Evolutionary conservation across 2,329 filamentous ascomycete species (phyloP).

Genomic region (Fusarium liriodendri): DNA sequence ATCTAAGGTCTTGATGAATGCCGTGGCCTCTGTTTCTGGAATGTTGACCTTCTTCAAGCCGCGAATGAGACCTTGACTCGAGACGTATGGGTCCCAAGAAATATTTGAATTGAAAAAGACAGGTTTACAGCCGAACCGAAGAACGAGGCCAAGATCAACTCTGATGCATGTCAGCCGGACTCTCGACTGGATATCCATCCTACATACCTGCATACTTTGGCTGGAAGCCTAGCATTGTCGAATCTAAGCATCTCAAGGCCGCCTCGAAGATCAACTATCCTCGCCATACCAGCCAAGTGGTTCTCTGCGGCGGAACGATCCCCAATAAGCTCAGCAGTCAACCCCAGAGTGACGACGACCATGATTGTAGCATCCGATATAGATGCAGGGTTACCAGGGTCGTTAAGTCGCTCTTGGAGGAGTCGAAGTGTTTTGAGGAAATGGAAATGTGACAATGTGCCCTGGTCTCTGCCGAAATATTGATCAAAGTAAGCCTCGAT

Average conservation of each 20-base stretch:
- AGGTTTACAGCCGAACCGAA: slow-evolving; percentile 23
- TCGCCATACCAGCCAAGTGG: slow-evolving; percentile 28
- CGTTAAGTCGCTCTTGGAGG: slow-evolving; percentile 22
- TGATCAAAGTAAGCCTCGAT: slow-evolving; percentile 25
- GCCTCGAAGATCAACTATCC: slow-evolving; percentile 32
- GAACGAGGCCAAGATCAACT: slow-evolving; percentile 26
- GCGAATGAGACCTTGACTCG: background rate
- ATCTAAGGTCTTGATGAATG: slow-evolving; percentile 15
- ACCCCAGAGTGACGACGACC: slow-evolving; percentile 19
- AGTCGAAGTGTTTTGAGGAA: slow-evolving; percentile 34
- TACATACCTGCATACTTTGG: slow-evolving; percentile 37
- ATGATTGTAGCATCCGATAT: slow-evolving; percentile 36
- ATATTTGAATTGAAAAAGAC: slow-evolving; percentile 20
- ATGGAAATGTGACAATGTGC: slow-evolving; percentile 25
- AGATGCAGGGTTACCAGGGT: background rate
- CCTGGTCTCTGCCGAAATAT: background rate
- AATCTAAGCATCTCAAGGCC: slow-evolving; percentile 27
- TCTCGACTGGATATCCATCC: too few species aligned
- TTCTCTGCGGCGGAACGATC: slow-evolving; percentile 20
- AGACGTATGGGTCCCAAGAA: slow-evolving; percentile 31
- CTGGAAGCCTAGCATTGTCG: slow-evolving; percentile 29
- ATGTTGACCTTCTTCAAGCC: background rate
- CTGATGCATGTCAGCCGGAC: background rate
- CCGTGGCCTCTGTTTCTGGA: background rate
- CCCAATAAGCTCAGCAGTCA: slow-evolving; percentile 28